Percentiles rank a stretch among this genome's conserved stretches.
These are phyloP conservation scores for Raddia distichophylla DNA, from an alignment of 176 grass and related monocot species.

Conservation along the genomic window DNA sequence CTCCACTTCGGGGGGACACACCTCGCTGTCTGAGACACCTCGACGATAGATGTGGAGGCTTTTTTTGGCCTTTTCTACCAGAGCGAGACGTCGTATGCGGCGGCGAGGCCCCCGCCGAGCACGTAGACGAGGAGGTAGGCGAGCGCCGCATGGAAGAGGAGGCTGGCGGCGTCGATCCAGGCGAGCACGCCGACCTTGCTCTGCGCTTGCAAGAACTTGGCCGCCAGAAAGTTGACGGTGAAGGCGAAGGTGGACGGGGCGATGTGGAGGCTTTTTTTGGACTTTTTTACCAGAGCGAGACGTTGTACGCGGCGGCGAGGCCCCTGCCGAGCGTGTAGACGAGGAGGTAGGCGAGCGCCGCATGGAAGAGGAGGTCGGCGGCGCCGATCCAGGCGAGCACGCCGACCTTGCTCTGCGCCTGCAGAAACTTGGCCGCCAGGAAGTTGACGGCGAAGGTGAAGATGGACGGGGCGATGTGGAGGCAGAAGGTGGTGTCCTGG, in stretches of 20 bases:
- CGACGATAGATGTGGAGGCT: no score
- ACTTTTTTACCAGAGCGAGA: no score
- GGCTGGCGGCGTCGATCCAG: slow-evolving; percentile 37
- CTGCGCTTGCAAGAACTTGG: slow-evolving; percentile 75
- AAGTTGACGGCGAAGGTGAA: slow-evolving; percentile 63
- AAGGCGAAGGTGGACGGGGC: slow-evolving; percentile 45
- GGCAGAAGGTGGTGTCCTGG: slow-evolving; percentile 46
- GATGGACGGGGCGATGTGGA: slow-evolving; percentile 45
- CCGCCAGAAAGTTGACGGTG: slow-evolving; percentile 61
- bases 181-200: slow-evolving; percentile 57
- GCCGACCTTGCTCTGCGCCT: slow-evolving; percentile 65
- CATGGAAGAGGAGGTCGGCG: background rate
- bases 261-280: no score
- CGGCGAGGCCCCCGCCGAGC: slow-evolving; percentile 33
- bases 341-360: slow-evolving; percentile 31
- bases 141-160: slow-evolving; percentile 18
- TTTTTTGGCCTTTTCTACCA: slow-evolving; percentile 17
- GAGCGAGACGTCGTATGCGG: slow-evolving; percentile 34
- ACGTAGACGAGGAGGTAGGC: slow-evolving; percentile 41
- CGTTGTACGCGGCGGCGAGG: no score
- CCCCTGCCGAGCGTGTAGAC: background rate
- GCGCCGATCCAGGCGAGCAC: slow-evolving; percentile 58
- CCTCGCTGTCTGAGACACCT: no score
- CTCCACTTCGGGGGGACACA: no score
- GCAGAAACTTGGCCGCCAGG: slow-evolving; percentile 63